These are phyloP conservation scores for Thielaviopsis euricoi DNA, from an alignment of 2,329 filamentous ascomycete species.

Conservation along the genomic window DNA sequence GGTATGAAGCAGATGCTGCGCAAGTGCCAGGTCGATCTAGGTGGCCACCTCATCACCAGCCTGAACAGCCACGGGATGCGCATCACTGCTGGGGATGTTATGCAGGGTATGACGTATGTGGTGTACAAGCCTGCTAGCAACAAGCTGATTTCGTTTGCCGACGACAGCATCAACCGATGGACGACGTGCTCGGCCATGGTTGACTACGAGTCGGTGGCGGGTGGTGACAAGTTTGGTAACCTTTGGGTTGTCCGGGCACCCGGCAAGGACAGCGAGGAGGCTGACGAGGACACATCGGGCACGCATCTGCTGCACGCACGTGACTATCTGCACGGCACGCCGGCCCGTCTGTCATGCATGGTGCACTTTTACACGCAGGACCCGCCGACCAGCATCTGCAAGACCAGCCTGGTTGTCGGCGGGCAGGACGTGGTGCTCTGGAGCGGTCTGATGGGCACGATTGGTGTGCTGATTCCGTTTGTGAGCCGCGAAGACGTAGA, in stretches of 20 bases:
- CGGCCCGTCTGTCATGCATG: constrained; percentile 70
- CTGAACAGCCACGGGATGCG: constrained; percentile 82
- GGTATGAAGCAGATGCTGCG: constrained; percentile 84
- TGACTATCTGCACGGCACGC: constrained; percentile 75
- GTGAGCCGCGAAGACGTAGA: constrained; percentile 83
- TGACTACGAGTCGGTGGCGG: constrained; percentile 89
- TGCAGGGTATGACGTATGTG: constrained; percentile 80
- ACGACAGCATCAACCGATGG: constrained; percentile 81
- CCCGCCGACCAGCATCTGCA: constrained; percentile 77
- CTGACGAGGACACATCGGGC: constrained; percentile 78
- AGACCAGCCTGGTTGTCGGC: constrained; percentile 77
- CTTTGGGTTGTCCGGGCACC: constrained; percentile 84
- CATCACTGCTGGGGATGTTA: constrained; percentile 81
- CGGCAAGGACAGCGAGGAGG: constrained; percentile 68
- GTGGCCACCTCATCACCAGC: constrained; percentile 69
- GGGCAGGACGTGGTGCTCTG: constrained; percentile 84
- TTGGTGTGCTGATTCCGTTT: constrained; percentile 88
- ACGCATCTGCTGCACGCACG: constrained; percentile 83
- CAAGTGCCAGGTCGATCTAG: constrained; percentile 71
- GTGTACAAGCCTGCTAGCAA: constrained; percentile 91
- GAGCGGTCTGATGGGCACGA: constrained; percentile 85
- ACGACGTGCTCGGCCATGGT: constrained; percentile 85
- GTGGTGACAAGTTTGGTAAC: constrained; percentile 96
- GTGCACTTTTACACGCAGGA: constrained; percentile 85
- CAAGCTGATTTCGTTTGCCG: constrained; percentile 79